Base-by-base conservation (phyloP, 495 filamentous ascomycete species). In the Pyronema omphalodes region DNA sequence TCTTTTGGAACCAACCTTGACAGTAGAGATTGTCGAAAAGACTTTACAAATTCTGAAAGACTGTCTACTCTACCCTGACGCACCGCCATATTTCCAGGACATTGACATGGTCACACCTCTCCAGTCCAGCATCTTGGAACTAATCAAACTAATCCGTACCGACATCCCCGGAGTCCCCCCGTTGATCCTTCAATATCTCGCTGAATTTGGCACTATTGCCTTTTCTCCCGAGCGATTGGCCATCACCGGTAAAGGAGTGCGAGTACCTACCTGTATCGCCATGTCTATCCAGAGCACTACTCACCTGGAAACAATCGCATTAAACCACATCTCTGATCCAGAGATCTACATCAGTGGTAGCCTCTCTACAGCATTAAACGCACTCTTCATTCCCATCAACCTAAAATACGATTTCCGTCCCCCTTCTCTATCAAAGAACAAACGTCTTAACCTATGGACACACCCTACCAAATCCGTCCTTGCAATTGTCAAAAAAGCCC, bases 41-140 rank as follows among this genome's bases (percentile, higher is more conserved):
- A 68, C 80, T 19, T 63, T 81, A 9, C 56, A 67, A 7, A 71
- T 80, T 54, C 63, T 84, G 23, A 69, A 67, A 62, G 68, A 67
- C 68, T 88, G 81, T 61, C 78, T 70, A 58, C 74, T 68, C 69
- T 83, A 69, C 63, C 91, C 87, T 4, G 79, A 84, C 19, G 76
- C 76, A n/a, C 76, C 81, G 1, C 69, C 76, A 12, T 94, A 94
- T 61, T 80, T 83, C 36, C 78, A 77, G 36, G 91, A 95, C 68
- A 71, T 87, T n/a, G 88, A 94, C 50, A 79, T 78, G 53, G 73
- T 84, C 55, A 94, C 88, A 1, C 74, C 78, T 7, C 66, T 98
- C 7, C 91, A 98, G 63, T 75, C 67, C 9, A 72, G 81, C 58
- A 79, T 89, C 12, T 67, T 91, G 11, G 79, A 86, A 18, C 80